phyloP scores from a whole-genome alignment of 1,284 basidiomycete genomes.

The Irpex sp. region DNA sequence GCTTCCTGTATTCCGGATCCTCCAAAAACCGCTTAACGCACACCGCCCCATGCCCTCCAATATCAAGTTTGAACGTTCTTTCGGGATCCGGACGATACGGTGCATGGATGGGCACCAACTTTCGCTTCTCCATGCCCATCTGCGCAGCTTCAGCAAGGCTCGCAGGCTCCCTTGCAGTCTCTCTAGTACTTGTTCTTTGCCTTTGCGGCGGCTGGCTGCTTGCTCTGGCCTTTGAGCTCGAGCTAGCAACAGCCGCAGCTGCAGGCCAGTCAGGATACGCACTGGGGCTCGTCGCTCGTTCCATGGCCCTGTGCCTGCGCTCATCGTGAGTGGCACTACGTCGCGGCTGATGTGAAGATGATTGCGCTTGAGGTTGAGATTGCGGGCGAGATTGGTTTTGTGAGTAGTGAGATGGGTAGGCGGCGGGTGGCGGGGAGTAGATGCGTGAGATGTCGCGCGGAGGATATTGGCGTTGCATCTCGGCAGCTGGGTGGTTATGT shows the following conservation, averaged over 20 bases:
- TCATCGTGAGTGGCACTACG: not conserved
- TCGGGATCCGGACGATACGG: not conserved
- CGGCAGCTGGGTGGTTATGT: not conserved
- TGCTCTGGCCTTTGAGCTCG: not conserved
- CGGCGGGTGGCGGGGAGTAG: not conserved
- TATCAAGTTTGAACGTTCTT: not conserved
- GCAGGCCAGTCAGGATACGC: not conserved
- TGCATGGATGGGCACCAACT: not conserved
- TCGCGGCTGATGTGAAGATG: not conserved
- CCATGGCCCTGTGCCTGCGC: not conserved
- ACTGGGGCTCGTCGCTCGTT: not conserved
- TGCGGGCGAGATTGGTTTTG: not conserved
- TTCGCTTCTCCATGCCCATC: conserved; percentile 1
- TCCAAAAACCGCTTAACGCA: not conserved
- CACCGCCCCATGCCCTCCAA: not conserved
- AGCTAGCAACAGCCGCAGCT: not conserved
- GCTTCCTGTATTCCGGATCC: not conserved
- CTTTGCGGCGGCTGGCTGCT: not conserved
- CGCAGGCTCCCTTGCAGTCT: not conserved
- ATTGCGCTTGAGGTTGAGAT: not conserved
- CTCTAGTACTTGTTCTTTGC: not conserved
- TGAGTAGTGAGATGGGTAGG: not conserved
- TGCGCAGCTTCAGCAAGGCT: not conserved
- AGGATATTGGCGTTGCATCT: not conserved
- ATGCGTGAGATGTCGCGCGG: not conserved